phyloP scores from a whole-genome alignment of 306 rosid genomes.

The Trichosanthes truncata region DNA sequence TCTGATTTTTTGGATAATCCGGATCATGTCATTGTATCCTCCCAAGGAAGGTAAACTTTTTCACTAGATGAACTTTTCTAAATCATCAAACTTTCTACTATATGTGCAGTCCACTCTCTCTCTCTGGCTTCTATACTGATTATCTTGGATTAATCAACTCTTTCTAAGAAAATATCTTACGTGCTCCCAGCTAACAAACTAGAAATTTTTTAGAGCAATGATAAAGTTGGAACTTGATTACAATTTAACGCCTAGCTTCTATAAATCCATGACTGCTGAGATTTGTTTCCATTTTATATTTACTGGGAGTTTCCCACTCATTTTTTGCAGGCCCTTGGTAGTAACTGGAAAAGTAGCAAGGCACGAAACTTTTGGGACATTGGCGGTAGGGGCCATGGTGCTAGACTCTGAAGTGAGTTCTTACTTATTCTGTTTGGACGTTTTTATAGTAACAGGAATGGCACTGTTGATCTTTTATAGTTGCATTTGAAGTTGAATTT shows the following conservation, averaged over 20 bases:
- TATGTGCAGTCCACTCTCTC: neutral
- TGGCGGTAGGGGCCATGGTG: constrained; percentile 28
- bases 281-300: neutral
- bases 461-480: neutral
- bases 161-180: neutral
- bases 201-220: neutral
- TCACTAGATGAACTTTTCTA: neutral
- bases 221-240: neutral
- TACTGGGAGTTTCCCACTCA: constrained; percentile 6
- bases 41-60: constrained; percentile 52
- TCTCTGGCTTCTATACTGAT: neutral
- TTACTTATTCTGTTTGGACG: neutral
- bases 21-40: constrained; percentile 40
- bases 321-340: constrained; percentile 73
- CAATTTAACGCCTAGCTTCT: neutral
- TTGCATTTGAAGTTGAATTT: neutral
- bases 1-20: constrained; percentile 44
- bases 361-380: constrained; percentile 21
- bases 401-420: constrained; percentile 40
- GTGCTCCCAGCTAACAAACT: neutral
- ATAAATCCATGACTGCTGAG: neutral
- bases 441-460: neutral
- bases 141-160: neutral
- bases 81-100: neutral
- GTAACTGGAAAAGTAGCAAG: constrained; percentile 30